A percentile compares a stretch with the other conserved stretches of the same genome.
Conservation (phyloP, 176 grass and related monocot species). For the Themeda triandra region DNA sequence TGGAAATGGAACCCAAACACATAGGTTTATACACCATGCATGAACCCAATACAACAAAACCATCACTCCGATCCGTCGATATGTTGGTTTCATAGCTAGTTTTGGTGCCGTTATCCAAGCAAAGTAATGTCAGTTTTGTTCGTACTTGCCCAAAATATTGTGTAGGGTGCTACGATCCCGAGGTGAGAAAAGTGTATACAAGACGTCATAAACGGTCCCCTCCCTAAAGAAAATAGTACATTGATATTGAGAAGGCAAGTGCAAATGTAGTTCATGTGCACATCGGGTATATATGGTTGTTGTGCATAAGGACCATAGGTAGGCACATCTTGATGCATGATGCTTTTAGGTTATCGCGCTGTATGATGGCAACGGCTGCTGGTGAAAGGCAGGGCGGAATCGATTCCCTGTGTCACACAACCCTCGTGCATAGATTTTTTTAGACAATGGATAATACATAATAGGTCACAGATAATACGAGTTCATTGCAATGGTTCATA, state of each 20-base stretch:
- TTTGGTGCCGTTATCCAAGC: background rate
- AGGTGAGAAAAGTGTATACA: background rate
- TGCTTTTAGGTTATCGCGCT: background rate
- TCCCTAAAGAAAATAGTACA: background rate
- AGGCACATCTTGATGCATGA: background rate
- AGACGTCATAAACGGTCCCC: background rate
- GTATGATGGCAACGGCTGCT: background rate
- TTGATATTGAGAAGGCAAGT: background rate
- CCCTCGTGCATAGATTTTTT: no score
- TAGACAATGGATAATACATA: no score
- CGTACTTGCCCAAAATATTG: background rate
- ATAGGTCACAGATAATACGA: no score
- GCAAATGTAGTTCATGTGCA: background rate
- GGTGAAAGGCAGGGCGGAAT: conserved; percentile 16
- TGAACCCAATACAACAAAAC: background rate
- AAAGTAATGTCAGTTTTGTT: background rate
- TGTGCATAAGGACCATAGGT: background rate
- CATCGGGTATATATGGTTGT: background rate
- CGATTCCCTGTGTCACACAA: background rate
- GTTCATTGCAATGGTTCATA: no score
- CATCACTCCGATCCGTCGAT: background rate
- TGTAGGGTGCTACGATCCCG: background rate
- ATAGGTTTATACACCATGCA: background rate
- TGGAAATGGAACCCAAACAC: background rate
- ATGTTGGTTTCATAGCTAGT: background rate